A percentile compares a stretch with the other conserved stretches of the same genome.
These are phyloP conservation scores for Boletus huronensis DNA, from an alignment of 768 basidiomycete species.

Conservation along the genomic window DNA sequence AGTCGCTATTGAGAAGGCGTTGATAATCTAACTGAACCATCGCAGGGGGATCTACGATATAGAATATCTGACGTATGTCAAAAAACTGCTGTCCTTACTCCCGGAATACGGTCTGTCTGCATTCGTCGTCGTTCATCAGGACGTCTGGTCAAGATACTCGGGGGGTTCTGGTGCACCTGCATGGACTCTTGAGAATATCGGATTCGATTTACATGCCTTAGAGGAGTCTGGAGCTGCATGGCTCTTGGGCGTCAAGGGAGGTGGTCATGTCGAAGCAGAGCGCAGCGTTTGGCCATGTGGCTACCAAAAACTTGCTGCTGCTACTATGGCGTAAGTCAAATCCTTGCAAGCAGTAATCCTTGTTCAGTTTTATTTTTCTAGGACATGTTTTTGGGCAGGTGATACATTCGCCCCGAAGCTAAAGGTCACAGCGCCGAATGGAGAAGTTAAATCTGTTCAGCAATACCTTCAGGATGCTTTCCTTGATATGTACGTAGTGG, in stretches of 20 bases:
- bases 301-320: slow-evolving; percentile 88
- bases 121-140: slow-evolving; percentile 85
- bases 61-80: slow-evolving; percentile 80
- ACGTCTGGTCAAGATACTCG: slow-evolving; percentile 93
- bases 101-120: slow-evolving; percentile 71
- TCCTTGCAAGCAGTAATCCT: not conserved
- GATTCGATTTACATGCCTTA: slow-evolving; percentile 77
- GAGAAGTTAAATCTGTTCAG: slow-evolving; percentile 64
- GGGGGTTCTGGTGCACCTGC: slow-evolving; percentile 96
- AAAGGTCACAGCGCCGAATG: slow-evolving; percentile 43
- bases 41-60: slow-evolving; percentile 78
- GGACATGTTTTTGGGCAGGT: slow-evolving; percentile 93
- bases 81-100: slow-evolving; percentile 60
- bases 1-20: slow-evolving; percentile 31
- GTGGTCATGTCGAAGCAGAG: slow-evolving; percentile 73
- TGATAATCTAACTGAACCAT: not conserved
- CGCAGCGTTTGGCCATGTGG: slow-evolving; percentile 91
- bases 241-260: slow-evolving; percentile 73
- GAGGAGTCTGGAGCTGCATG: slow-evolving; percentile 87
- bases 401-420: slow-evolving; percentile 81
- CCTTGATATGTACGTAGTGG: slow-evolving; percentile 67
- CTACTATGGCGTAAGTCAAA: slow-evolving; percentile 80
- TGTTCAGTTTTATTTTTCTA: slow-evolving; percentile 26
- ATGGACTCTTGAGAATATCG: slow-evolving; percentile 87
- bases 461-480: slow-evolving; percentile 80